These are phyloP conservation scores for Fraxinus cuspidata DNA, from an alignment of 257 asterid species.

Conservation along the genomic window DNA sequence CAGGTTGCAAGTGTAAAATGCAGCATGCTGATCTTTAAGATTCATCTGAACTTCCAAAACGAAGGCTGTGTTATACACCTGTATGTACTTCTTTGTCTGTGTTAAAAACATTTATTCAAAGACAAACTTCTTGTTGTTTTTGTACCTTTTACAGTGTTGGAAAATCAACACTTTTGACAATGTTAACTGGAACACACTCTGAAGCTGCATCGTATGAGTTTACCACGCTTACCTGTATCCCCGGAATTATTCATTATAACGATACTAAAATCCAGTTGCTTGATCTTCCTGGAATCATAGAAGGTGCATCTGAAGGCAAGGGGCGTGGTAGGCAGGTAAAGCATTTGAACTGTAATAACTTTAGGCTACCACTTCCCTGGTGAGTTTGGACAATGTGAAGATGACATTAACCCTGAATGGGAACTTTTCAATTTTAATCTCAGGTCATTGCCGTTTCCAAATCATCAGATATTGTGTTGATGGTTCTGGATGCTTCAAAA, in stretches of 20 bases:
- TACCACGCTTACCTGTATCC: conserved; percentile 98
- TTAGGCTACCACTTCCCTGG: neutral
- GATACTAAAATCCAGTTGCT: conserved; percentile 97
- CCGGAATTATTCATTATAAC: conserved; percentile 93
- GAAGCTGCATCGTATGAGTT: conserved; percentile 99
- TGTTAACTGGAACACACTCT: conserved; percentile 98
- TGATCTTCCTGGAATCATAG: conserved; percentile 99
- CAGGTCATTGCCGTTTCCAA: conserved; percentile 98
- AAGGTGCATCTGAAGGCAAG: conserved; percentile 99
- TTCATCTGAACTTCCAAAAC: neutral
- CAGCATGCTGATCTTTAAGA: neutral
- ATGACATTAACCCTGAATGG: conserved; percentile 17
- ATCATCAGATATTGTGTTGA: conserved; percentile 93
- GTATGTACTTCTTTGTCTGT: neutral
- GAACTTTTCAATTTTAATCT: conserved; percentile 32
- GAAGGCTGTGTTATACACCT: neutral
- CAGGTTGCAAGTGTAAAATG: neutral
- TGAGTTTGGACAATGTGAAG: conserved; percentile 11
- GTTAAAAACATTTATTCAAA: neutral
- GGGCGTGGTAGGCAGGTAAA: conserved; percentile 99
- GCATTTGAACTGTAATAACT: conserved; percentile 9
- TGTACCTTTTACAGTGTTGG: conserved; percentile 66
- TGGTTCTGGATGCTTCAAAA: conserved; percentile 76
- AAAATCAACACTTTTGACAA: conserved; percentile 92
- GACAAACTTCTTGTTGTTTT: conserved; percentile 5